Evolutionary conservation across 139 green algal genomes (phyloP).

Genomic region (Closterium sp.): DNA sequence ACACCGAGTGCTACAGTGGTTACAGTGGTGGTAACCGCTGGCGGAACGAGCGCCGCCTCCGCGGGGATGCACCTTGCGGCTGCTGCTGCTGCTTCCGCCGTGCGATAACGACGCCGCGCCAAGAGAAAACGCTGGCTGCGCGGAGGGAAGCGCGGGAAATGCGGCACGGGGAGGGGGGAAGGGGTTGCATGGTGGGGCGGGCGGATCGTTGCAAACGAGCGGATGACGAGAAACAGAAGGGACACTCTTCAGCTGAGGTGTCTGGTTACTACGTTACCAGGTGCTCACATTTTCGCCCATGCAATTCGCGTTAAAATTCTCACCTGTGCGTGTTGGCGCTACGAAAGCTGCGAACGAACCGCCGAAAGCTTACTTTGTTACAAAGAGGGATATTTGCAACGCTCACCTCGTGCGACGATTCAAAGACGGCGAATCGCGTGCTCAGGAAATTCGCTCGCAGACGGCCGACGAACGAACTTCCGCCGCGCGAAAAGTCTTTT

Average conservation of each 20-base stretch:
- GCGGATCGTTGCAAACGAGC: too few relatives aligned
- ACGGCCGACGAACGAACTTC: constrained; percentile 73
- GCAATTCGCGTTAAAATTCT: too few relatives aligned
- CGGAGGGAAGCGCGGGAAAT: background rate
- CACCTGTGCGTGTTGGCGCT: too few relatives aligned
- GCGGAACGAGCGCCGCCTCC: background rate
- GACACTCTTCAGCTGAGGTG: too few relatives aligned
- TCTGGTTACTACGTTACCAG: too few relatives aligned
- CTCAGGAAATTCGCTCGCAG: constrained; percentile 87
- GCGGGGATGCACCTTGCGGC: background rate
- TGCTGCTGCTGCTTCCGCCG: background rate
- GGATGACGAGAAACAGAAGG: too few relatives aligned
- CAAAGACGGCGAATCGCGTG: constrained; percentile 89
- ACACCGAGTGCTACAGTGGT: background rate
- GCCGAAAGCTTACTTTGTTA: too few relatives aligned
- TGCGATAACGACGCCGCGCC: background rate
- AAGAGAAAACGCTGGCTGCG: background rate
- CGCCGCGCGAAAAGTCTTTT: constrained; percentile 60
- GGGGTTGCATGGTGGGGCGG: too few relatives aligned
- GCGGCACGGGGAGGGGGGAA: background rate
- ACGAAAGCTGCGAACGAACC: too few relatives aligned
- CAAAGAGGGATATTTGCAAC: too few relatives aligned
- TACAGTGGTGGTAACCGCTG: background rate
- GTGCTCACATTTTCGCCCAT: too few relatives aligned
- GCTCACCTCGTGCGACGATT: constrained; percentile 39